These are phyloP conservation scores for Phoma herbarum DNA, from an alignment of 2,329 filamentous ascomycete genomes.

Conservation along the genomic window DNA sequence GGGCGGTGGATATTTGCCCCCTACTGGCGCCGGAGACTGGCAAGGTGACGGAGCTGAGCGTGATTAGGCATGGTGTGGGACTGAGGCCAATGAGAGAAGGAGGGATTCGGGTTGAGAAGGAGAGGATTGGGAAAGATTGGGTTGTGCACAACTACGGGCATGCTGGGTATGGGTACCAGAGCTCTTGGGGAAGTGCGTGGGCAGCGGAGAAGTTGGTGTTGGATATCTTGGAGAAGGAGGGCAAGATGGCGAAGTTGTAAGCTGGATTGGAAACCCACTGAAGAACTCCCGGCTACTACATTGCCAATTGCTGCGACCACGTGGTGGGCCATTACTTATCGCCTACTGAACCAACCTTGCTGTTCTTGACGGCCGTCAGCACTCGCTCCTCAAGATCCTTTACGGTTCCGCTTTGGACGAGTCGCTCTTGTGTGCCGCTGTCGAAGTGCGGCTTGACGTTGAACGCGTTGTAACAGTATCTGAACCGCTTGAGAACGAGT, in stretches of 20 bases:
- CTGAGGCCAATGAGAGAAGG: slow-evolving; percentile 77
- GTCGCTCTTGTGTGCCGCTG: slow-evolving; percentile 10
- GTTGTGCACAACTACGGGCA: slow-evolving; percentile 87
- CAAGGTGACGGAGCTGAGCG: slow-evolving; percentile 74
- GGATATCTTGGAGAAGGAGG: slow-evolving; percentile 30
- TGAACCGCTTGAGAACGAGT: neutral
- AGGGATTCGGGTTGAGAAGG: slow-evolving; percentile 79
- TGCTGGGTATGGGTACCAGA: slow-evolving; percentile 77
- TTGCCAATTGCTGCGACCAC: neutral
- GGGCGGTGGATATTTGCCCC: slow-evolving; percentile 72
- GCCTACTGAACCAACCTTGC: slow-evolving; percentile 7
- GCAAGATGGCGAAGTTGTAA: slow-evolving; percentile 21
- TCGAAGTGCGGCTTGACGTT: slow-evolving; percentile 15
- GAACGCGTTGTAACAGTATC: slow-evolving; percentile 16
- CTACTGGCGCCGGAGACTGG: slow-evolving; percentile 65
- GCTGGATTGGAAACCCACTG: neutral
- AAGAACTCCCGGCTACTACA: neutral
- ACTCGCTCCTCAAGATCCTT: slow-evolving; percentile 14
- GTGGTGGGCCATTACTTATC: neutral
- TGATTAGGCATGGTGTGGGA: slow-evolving; percentile 84
- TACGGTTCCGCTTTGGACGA: slow-evolving; percentile 12
- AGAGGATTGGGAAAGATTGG: slow-evolving; percentile 67
- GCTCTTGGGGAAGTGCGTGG: slow-evolving; percentile 54
- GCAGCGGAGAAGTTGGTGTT: slow-evolving; percentile 53
- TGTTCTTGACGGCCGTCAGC: slow-evolving; percentile 4